These are phyloP conservation scores for Seiridium cupressi DNA, from an alignment of 2,329 filamentous ascomycete genomes.

Conservation along the genomic window DNA sequence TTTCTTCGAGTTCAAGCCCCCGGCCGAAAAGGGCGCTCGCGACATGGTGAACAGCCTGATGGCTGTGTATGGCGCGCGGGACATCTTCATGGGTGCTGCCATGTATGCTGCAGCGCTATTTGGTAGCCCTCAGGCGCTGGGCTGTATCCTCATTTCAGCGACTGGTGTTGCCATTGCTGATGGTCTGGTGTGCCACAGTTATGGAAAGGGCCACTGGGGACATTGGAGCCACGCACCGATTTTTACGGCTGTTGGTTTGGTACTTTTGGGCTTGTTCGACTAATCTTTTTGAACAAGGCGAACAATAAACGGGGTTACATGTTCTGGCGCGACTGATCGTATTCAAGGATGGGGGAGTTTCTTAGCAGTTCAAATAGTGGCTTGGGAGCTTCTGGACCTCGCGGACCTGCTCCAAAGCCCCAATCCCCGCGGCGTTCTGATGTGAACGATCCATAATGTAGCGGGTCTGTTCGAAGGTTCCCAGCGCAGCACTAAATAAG, in stretches of 20 bases:
- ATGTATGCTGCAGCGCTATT: conserved; percentile 33
- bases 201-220: conserved; percentile 42
- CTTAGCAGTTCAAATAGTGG: no score
- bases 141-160: conserved; percentile 38
- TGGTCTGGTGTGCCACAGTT: conserved; percentile 37
- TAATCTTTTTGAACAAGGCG: background rate
- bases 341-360: no score
- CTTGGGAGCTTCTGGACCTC: no score
- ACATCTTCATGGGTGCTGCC: conserved; percentile 46
- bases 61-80: conserved; percentile 44
- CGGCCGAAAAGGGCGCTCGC: conserved; percentile 28
- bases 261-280: conserved; percentile 7
- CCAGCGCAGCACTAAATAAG: no score
- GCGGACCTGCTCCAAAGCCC: no score
- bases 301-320: background rate
- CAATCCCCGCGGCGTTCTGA: no score
- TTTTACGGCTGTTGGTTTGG: conserved; percentile 29
- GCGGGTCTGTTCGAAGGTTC: no score
- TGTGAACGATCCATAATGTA: no score
- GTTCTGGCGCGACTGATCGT: no score
- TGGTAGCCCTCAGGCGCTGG: conserved; percentile 37
- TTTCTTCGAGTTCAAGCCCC: conserved; percentile 34
- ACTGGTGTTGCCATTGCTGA: conserved; percentile 42
- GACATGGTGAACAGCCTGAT: conserved; percentile 42
- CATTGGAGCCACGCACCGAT: conserved; percentile 49